phyloP scores from a whole-genome alignment of 176 grass and related monocot genomes.

The Triticum dicoccoides region DNA sequence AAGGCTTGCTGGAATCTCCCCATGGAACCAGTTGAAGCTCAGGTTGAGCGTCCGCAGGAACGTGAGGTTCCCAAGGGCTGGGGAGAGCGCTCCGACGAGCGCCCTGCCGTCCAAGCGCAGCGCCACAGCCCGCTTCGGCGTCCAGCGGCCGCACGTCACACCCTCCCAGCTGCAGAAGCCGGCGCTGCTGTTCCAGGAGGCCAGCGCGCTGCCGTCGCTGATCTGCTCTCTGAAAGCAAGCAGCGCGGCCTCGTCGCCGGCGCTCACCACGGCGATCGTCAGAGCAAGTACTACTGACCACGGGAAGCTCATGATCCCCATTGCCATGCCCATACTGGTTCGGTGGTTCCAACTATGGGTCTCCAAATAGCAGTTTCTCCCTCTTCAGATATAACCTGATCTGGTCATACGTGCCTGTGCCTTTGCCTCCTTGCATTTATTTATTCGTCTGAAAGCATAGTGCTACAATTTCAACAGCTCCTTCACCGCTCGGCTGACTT shows the following conservation, averaged over 20 bases:
- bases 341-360: neutral
- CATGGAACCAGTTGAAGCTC: neutral
- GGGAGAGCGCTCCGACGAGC: neutral
- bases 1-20: neutral
- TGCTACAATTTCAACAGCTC: accelerated
- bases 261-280: neutral
- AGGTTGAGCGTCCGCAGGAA: neutral
- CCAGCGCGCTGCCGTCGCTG: neutral
- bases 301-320: neutral
- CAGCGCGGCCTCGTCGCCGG: neutral
- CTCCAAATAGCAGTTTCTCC: neutral
- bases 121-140: neutral
- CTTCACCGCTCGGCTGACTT: too few species aligned
- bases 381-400: neutral
- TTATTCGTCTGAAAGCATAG: too few species aligned
- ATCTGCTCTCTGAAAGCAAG: neutral
- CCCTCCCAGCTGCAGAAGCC: neutral
- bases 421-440: neutral
- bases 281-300: neutral
- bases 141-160: neutral
- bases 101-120: neutral
- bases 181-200: neutral
- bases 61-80: neutral
- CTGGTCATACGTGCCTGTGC: neutral
- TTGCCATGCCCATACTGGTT: neutral